Evolutionary conservation across 2,329 filamentous ascomycete species (phyloP), one percentile per base, ranked within the genome.

Genomic region (Beauveria sp.): DNA sequence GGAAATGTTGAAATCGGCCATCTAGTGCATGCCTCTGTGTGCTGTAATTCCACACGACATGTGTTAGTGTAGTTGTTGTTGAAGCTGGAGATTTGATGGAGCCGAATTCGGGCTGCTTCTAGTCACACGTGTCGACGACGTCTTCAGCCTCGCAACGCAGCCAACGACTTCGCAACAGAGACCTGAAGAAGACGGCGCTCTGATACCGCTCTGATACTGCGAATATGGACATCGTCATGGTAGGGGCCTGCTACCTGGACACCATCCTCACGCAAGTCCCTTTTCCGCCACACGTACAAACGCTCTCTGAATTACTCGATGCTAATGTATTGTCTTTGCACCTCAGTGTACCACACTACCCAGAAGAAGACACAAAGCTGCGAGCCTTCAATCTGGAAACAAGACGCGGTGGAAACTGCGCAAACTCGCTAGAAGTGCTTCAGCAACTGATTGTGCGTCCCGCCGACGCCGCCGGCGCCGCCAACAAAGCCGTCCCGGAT

Each of bases 341-440:
- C 6, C 24, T 9, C 70, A 89, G 86, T 64, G 81, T 90, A 40
- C 83, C 86, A 3, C 75, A 84, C 68, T 91, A 85, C 69, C 88
- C 88, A 1, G 72, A 73, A 7, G 88, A 92, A 74, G 89, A 93
- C 75, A 81, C 84, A 53, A 92, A 92, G 72, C 77, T 90, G 46
- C 86, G 88, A 38, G 88, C 89, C 20, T 81, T 82, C 2, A 77
- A 70, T 26, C 70, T 88, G 60, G 74, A 77, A 42, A 79, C 80
- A 49, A 83, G 88, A 34, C 82, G 88, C 28, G 89, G 89, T 58
- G 89, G 89, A 38, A 93, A 92, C 71, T 86, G 86, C 64, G 82
- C 86, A 26, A 92, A 92, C 70, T 83, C 84, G 3, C 80, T 91
- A 40, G 81, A 91, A 69, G 88, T 92, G 9, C 75, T 92, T 28